Evolutionary conservation across 768 basidiomycete genomes (phyloP).

Genomic region (Leccinum imitatum): DNA sequence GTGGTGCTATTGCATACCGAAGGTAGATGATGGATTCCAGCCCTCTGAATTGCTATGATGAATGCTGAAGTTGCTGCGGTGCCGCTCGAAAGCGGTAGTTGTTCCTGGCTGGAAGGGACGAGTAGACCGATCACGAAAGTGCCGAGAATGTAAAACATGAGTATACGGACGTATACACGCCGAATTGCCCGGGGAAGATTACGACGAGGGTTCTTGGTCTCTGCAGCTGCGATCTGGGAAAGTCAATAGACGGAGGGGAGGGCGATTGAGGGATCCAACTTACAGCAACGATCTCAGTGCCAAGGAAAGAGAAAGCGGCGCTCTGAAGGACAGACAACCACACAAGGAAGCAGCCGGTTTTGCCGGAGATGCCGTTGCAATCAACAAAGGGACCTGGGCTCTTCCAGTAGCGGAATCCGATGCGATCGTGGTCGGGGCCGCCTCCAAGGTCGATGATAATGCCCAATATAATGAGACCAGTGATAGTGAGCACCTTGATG

Average conservation of each 20-base stretch:
- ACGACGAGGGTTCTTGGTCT: conserved; percentile 82
- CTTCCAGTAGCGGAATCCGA: conserved; percentile 71
- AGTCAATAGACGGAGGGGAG: conserved; percentile 5
- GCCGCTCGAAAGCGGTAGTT: conserved; percentile 28
- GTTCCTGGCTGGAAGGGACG: conserved; percentile 58
- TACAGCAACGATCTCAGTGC: conserved; percentile 94
- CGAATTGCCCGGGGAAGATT: conserved; percentile 58
- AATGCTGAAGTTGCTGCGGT: conserved; percentile 28
- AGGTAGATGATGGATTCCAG: conserved; percentile 84
- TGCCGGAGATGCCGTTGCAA: conserved; percentile 59
- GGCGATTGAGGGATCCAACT: conserved; percentile 21
- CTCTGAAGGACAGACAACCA: conserved; percentile 74
- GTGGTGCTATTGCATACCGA: conserved; percentile 46
- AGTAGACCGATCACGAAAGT: conserved; percentile 80
- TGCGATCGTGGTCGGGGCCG: conserved; percentile 75
- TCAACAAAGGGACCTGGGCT: conserved; percentile 88
- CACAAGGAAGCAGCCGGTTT: conserved; percentile 74
- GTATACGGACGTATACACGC: conserved; percentile 72
- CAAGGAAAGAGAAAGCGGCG: conserved; percentile 92
- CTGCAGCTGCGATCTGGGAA: conserved; percentile 78
- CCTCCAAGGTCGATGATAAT: conserved; percentile 85
- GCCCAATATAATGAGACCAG: conserved; percentile 65
- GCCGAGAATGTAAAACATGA: conserved; percentile 73
- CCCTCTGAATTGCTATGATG: conserved; percentile 76
- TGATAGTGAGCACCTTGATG: conserved; percentile 88